Percentiles rank a stretch among this genome's conserved stretches.
Conservation (phyloP, 495 filamentous ascomycete genomes). For the Tetracladium marchalianum region DNA sequence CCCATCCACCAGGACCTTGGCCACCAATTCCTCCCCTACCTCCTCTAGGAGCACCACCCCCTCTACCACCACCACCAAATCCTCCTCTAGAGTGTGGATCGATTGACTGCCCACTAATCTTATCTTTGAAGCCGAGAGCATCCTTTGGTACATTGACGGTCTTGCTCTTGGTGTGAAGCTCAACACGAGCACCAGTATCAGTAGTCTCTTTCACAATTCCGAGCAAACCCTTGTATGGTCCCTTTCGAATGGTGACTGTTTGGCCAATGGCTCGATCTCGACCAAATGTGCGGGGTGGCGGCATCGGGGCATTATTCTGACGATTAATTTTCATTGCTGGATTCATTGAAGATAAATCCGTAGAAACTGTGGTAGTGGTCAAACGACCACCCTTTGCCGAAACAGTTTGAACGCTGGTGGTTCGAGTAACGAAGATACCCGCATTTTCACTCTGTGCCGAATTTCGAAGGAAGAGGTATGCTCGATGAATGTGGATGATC, state of each 20-base stretch:
- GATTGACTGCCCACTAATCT: slow-evolving; percentile 61
- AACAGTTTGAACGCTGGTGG: slow-evolving; percentile 74
- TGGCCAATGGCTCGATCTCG: slow-evolving; percentile 83
- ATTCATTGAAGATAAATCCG: slow-evolving; percentile 88
- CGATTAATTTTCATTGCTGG: slow-evolving; percentile 66
- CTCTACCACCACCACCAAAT: slow-evolving; percentile 32
- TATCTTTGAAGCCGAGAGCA: slow-evolving; percentile 72
- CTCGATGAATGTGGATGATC: slow-evolving; percentile 86
- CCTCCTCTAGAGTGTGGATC: slow-evolving; percentile 53
- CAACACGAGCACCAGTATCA: slow-evolving; percentile 73
- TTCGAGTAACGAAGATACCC: slow-evolving; percentile 82
- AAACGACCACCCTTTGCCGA: slow-evolving; percentile 81
- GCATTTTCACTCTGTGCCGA: slow-evolving; percentile 78
- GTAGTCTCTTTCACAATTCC: slow-evolving; percentile 93
- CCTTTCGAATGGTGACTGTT: slow-evolving; percentile 75
- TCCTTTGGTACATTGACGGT: slow-evolving; percentile 71
- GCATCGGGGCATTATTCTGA: slow-evolving; percentile 43
- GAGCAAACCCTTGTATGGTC: slow-evolving; percentile 82
- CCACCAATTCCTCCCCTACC: slow-evolving; percentile 25
- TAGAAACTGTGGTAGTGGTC: slow-evolving; percentile 35
- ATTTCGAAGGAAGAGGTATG: slow-evolving; percentile 79
- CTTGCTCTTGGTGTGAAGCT: slow-evolving; percentile 88
- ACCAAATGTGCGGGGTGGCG: slow-evolving; percentile 67
- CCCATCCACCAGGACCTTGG: slow-evolving; percentile 23
- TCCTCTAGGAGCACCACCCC: slow-evolving; percentile 28